Conservation (phyloP, 1,284 basidiomycete genomes). For the Ceratobasidium sp. region DNA sequence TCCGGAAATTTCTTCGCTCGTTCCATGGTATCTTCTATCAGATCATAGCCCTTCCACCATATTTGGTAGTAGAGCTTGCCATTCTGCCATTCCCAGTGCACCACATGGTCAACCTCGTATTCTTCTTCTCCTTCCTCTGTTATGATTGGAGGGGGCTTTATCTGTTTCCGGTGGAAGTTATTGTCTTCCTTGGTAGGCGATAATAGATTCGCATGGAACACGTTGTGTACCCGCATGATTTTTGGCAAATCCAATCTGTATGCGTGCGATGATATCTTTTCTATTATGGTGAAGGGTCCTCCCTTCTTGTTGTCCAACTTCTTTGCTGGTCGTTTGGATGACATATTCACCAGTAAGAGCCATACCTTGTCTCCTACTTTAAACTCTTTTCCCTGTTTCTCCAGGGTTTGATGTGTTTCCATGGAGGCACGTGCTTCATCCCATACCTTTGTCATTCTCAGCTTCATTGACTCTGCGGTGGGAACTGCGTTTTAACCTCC, state of each 20-base stretch:
- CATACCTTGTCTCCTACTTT: neutral
- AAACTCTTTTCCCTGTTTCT: neutral
- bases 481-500: neutral
- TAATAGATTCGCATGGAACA: constrained; percentile 1
- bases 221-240: neutral
- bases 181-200: neutral
- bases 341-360: neutral
- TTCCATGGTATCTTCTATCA: neutral
- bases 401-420: neutral
- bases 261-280: neutral
- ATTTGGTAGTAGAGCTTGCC: neutral
- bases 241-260: neutral
- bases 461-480: neutral
- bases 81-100: neutral
- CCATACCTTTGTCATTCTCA: neutral
- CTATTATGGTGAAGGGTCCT: constrained; percentile 4
- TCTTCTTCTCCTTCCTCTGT: constrained; percentile 10
- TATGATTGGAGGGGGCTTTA: neutral
- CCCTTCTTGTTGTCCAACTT: constrained; percentile 1
- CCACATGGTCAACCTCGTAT: neutral
- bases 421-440: constrained; percentile 1
- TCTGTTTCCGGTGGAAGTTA: neutral
- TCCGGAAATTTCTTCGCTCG: neutral
- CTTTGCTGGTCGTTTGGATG: neutral
- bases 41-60: neutral